These are phyloP conservation scores for Fragaria nilgerrensis DNA, from an alignment of 306 rosid genomes.

Conservation along the genomic window DNA sequence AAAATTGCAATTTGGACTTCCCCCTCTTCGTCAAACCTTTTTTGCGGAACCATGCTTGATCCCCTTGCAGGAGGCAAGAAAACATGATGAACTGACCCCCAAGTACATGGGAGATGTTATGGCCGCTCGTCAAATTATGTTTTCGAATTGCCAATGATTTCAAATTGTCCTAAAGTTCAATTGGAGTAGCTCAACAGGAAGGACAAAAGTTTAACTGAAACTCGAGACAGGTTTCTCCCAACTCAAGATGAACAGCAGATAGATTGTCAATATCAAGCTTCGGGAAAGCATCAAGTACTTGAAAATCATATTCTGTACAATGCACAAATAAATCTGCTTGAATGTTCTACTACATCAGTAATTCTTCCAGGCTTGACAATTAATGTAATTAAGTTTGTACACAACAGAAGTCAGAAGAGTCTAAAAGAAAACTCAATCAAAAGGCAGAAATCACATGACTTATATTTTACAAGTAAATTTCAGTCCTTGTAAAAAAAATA, in stretches of 20 bases:
- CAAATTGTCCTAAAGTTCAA: neutral
- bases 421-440: neutral
- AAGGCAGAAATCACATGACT: neutral
- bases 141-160: neutral
- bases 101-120: no score
- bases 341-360: constrained; percentile 15
- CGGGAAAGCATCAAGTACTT: neutral
- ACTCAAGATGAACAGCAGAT: neutral
- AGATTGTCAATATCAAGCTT: neutral
- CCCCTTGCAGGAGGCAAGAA: no score
- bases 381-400: constrained; percentile 18
- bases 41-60: no score
- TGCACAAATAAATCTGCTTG: neutral
- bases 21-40: no score
- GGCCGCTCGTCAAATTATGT: no score
- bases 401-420: neutral
- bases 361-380: constrained; percentile 1
- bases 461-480: constrained; percentile 17
- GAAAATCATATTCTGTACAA: neutral
- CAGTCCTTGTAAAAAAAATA: constrained; percentile 9
- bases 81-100: no score
- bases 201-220: neutral
- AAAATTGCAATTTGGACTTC: no score
- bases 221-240: neutral
- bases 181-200: neutral